phyloP scores from a whole-genome alignment of 768 basidiomycete genomes.

The Naganishia antarctica region DNA sequence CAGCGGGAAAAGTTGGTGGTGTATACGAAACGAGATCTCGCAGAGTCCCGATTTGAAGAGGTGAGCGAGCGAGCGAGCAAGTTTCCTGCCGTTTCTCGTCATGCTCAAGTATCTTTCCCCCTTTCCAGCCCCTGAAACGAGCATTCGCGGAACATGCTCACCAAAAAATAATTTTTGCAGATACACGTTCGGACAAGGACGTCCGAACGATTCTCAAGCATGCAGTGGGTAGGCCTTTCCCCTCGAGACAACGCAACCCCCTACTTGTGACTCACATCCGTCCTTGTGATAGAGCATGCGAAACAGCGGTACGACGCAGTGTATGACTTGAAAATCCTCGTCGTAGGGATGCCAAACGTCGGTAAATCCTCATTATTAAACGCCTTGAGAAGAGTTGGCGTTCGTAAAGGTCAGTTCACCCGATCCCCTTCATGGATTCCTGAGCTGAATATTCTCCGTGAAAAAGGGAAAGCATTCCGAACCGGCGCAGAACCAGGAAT shows the following conservation, averaged over 20 bases:
- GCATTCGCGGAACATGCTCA: constrained; percentile 48
- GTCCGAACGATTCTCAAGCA: constrained; percentile 46
- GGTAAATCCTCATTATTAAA: constrained; percentile 95
- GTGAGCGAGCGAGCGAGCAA: constrained; percentile 59
- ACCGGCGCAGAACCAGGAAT: constrained; percentile 86
- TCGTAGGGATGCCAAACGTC: constrained; percentile 95
- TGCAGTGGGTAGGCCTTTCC: constrained; percentile 47
- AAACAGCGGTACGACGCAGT: constrained; percentile 61
- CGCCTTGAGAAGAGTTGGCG: constrained; percentile 77
- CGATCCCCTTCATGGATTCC: constrained; percentile 16
- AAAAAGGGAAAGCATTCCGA: constrained; percentile 78
- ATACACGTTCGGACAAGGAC: constrained; percentile 48
- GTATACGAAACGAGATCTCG: constrained; percentile 87
- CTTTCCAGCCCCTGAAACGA: constrained; percentile 46
- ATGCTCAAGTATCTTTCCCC: neutral
- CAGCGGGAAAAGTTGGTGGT: constrained; percentile 80
- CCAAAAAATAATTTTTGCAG: constrained; percentile 51
- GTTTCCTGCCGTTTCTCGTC: neutral
- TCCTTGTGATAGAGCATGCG: constrained; percentile 58
- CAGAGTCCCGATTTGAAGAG: constrained; percentile 79
- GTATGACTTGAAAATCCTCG: constrained; percentile 77
- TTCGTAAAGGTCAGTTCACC: constrained; percentile 67
- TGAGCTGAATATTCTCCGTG: constrained; percentile 45
- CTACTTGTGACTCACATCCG: neutral
- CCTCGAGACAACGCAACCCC: neutral